These are phyloP conservation scores for Atkinsonella texensis DNA, from an alignment of 2,329 filamentous ascomycete species.

Conservation along the genomic window DNA sequence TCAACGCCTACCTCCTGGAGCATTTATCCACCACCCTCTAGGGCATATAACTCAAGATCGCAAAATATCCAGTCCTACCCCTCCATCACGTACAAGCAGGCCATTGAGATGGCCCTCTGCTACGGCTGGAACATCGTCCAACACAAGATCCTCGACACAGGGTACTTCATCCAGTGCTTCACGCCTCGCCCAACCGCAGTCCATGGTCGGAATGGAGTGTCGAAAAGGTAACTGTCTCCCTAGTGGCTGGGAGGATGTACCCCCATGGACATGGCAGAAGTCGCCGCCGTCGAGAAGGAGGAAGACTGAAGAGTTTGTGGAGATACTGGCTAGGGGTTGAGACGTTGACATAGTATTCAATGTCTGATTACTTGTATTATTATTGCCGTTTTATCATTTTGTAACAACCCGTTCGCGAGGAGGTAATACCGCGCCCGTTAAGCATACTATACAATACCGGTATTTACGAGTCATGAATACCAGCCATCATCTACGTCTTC, in stretches of 20 bases:
- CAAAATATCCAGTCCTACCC: slow-evolving; percentile 33
- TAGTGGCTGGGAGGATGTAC: slow-evolving; percentile 34
- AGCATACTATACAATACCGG: background rate
- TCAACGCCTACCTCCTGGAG: slow-evolving; percentile 27
- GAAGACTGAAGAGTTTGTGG: slow-evolving; percentile 30
- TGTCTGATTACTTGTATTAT: background rate
- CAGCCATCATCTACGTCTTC: slow-evolving; percentile 13
- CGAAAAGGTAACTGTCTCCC: slow-evolving; percentile 32
- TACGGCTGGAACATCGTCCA: slow-evolving; percentile 54
- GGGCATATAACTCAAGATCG: slow-evolving; percentile 35
- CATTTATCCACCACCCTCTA: slow-evolving; percentile 18
- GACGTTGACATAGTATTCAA: slow-evolving; percentile 5
- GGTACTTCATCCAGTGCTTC: slow-evolving; percentile 42
- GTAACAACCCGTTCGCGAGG: background rate
- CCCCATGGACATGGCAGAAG: slow-evolving; percentile 32
- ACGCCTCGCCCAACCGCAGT: slow-evolving; percentile 41
- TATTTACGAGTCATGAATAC: slow-evolving; percentile 5
- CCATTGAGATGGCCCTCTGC: slow-evolving; percentile 45
- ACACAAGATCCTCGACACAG: slow-evolving; percentile 31
- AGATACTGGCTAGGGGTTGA: slow-evolving; percentile 23
- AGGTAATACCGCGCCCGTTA: background rate
- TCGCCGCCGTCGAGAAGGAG: slow-evolving; percentile 43
- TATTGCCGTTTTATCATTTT: background rate
- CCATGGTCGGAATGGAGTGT: slow-evolving; percentile 51
- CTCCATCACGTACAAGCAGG: slow-evolving; percentile 37